These are phyloP conservation scores for Imleria badia DNA, from an alignment of 768 basidiomycete genomes.

Conservation along the genomic window DNA sequence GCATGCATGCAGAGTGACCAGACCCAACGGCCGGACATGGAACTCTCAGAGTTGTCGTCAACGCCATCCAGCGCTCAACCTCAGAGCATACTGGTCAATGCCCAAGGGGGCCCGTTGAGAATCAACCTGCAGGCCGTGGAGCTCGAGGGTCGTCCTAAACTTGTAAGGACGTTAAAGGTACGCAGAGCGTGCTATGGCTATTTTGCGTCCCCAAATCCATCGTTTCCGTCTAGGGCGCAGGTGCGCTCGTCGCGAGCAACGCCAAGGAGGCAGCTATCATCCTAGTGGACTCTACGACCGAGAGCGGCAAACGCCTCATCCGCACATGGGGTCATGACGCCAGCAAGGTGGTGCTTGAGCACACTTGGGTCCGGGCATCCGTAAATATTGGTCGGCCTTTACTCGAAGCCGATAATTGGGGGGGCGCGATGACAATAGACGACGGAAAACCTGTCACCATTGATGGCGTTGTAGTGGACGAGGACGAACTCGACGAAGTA, in stretches of 20 bases:
- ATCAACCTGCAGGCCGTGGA: conserved; percentile 61
- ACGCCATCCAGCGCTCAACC: conserved; percentile 13
- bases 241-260: conserved; percentile 51
- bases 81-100: conserved; percentile 38
- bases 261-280: conserved; percentile 56
- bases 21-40: conserved; percentile 20
- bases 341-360: conserved; percentile 49
- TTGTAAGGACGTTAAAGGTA: conserved; percentile 52
- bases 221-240: conserved; percentile 45
- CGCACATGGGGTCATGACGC: conserved; percentile 55
- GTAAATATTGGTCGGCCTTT: conserved; percentile 44
- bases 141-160: conserved; percentile 47
- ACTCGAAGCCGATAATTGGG: conserved; percentile 52
- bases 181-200: conserved; percentile 10
- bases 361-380: conserved; percentile 52
- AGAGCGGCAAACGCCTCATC: conserved; percentile 56
- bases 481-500: conserved; percentile 40
- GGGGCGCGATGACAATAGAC: conserved; percentile 37
- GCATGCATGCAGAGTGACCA: background rate
- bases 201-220: background rate
- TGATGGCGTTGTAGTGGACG: conserved; percentile 34
- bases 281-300: conserved; percentile 53
- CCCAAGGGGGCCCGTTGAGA: conserved; percentile 42
- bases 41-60: conserved; percentile 18
- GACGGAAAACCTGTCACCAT: conserved; percentile 35